Percentiles rank a stretch among this genome's conserved stretches.
Evolutionary conservation across 352 stramenopile genomes (phyloP).

Genomic region (Blastocystis sp.): DNA sequence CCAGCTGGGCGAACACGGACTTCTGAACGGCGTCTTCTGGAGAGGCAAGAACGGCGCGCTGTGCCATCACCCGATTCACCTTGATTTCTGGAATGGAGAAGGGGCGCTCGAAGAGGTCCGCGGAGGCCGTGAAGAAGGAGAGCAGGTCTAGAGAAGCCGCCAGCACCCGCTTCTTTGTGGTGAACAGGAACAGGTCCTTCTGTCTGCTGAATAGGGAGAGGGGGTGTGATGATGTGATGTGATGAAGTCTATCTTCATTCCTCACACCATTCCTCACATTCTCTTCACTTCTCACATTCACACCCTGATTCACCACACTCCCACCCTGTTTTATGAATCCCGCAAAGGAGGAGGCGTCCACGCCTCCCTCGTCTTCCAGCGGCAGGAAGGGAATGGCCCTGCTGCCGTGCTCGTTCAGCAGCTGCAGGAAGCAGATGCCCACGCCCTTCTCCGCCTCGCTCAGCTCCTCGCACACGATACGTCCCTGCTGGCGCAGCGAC

Average conservation of each 20-base stretch:
- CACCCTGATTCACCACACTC: no score
- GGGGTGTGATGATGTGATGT: no score
- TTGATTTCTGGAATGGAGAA: constrained; percentile 57
- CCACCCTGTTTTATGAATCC: no score
- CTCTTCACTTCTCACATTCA: no score
- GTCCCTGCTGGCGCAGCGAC: not conserved
- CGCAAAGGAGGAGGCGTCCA: not conserved
- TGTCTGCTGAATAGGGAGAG: not conserved
- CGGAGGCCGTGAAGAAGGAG: not conserved
- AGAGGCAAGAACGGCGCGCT: not conserved
- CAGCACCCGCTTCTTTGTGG: constrained; percentile 51
- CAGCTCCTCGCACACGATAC: not conserved
- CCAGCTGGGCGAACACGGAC: constrained; percentile 47
- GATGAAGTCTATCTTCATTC: no score
- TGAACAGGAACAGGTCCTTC: constrained; percentile 29
- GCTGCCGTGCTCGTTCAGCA: not conserved
- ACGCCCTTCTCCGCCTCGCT: not conserved
- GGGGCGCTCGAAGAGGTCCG: constrained; percentile 30
- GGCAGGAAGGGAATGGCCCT: not conserved
- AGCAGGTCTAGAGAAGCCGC: not conserved
- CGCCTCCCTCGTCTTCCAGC: not conserved
- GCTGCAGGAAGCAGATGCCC: not conserved
- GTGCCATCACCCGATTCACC: constrained; percentile 41
- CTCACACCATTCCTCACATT: not conserved
- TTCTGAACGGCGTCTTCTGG: not conserved